Percentiles rank a stretch among this genome's conserved stretches.
Conservation (phyloP, 176 grass and related monocot species). For the Phoenix dactylifera region DNA sequence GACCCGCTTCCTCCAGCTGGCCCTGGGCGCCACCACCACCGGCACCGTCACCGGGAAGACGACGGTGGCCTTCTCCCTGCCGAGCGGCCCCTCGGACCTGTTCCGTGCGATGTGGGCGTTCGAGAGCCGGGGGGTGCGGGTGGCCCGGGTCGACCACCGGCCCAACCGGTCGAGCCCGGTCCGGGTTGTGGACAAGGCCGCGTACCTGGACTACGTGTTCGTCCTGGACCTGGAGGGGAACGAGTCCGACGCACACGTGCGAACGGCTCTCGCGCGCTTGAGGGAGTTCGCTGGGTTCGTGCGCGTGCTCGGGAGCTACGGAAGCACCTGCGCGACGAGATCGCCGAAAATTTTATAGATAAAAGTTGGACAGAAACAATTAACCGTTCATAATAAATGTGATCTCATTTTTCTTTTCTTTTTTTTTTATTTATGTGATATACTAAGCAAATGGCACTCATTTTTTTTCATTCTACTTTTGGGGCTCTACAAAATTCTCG, state of each 20-base stretch:
- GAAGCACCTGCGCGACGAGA: background rate
- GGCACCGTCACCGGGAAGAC: constrained; percentile 3
- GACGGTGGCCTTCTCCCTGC: constrained; percentile 6
- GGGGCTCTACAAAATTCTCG: too few relatives aligned
- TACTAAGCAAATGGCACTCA: too few relatives aligned
- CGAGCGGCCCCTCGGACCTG: background rate
- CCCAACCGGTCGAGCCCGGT: background rate
- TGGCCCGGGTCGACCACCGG: constrained; percentile 1
- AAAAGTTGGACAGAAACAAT: too few relatives aligned
- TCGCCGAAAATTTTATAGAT: too few relatives aligned
- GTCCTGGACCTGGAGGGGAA: constrained; percentile 25
- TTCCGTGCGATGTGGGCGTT: constrained; percentile 7
- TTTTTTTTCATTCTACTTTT: too few relatives aligned
- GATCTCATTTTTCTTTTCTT: too few relatives aligned
- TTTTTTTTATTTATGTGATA: too few relatives aligned
- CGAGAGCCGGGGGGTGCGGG: background rate
- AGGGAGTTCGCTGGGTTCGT: constrained; percentile 9
- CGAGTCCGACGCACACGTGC: background rate
- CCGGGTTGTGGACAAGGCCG: background rate
- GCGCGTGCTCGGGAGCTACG: constrained; percentile 24
- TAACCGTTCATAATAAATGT: too few relatives aligned
- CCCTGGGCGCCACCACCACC: background rate
- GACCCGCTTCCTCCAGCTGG: constrained; percentile 25
- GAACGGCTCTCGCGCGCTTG: constrained; percentile 1
- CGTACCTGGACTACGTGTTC: constrained; percentile 29